These are phyloP conservation scores for Penicillium samsonianum DNA, from an alignment of 495 filamentous ascomycete genomes.

Conservation along the genomic window DNA sequence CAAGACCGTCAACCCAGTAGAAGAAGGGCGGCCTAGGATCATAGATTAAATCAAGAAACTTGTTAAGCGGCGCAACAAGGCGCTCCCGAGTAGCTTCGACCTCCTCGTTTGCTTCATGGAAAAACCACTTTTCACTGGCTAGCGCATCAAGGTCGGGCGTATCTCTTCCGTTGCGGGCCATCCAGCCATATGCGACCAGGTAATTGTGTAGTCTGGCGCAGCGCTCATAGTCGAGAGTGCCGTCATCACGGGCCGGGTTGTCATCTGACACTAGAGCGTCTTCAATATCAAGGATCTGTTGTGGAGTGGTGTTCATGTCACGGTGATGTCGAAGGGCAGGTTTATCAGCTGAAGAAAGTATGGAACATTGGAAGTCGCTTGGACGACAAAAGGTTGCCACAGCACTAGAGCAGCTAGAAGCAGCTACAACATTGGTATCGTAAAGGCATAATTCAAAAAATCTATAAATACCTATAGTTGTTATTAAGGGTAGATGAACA, in stretches of 20 bases:
- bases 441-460: too few species aligned
- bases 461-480: too few species aligned
- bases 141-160: slow-evolving; percentile 19
- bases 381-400: neutral
- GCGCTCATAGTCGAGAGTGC: slow-evolving; percentile 36
- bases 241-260: slow-evolving; percentile 31
- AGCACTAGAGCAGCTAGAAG: neutral
- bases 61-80: slow-evolving; percentile 27
- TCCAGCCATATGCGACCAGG: slow-evolving; percentile 37
- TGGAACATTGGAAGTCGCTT: neutral
- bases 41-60: slow-evolving; percentile 30
- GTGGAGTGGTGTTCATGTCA: slow-evolving; percentile 17
- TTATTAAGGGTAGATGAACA: too few species aligned
- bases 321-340: neutral
- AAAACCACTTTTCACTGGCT: slow-evolving; percentile 9
- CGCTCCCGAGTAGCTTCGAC: slow-evolving; percentile 19
- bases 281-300: slow-evolving; percentile 25
- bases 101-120: neutral
- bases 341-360: neutral
- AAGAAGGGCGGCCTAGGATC: slow-evolving; percentile 23
- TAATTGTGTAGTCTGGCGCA: slow-evolving; percentile 48
- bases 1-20: slow-evolving; percentile 24
- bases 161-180: slow-evolving; percentile 22
- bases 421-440: too few species aligned
- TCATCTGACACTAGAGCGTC: slow-evolving; percentile 30